These are phyloP conservation scores for Citrus sinensis DNA, from an alignment of 345 rosid genomes.

Conservation along the genomic window DNA sequence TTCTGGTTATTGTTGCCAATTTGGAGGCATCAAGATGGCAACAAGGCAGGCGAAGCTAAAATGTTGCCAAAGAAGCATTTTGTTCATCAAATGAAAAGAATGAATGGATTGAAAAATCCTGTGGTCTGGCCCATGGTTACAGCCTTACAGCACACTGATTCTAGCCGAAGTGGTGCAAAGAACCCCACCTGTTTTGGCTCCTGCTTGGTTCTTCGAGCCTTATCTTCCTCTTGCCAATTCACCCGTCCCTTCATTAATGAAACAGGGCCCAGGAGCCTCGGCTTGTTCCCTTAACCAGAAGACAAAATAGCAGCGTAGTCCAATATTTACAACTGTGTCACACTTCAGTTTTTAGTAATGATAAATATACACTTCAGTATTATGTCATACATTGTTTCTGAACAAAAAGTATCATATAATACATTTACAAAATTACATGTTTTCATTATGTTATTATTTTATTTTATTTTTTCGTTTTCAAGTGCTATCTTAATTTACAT, in stretches of 20 bases:
- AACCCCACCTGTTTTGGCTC: neutral
- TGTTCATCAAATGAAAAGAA: neutral
- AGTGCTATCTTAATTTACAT: too few species aligned
- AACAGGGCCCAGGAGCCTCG: neutral
- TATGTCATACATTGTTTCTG: too few species aligned
- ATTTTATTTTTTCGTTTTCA: too few species aligned
- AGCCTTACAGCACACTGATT: neutral
- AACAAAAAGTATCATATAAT: too few species aligned
- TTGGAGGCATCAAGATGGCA: neutral
- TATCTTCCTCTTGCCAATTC: neutral
- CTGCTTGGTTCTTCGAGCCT: neutral
- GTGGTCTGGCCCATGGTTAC: conserved; percentile 3
- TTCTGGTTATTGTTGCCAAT: neutral
- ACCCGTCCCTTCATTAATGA: neutral
- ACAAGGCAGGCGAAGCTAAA: neutral
- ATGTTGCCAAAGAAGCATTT: neutral
- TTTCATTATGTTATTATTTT: too few species aligned
- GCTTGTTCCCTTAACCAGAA: neutral
- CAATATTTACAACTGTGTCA: neutral
- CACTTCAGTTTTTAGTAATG: neutral
- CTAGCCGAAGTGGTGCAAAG: too few species aligned
- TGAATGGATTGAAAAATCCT: neutral
- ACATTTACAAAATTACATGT: too few species aligned
- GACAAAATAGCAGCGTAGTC: neutral
- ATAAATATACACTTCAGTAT: neutral